Evolutionary conservation across 192 early-diverging fungal genomes (phyloP), one percentile per base, ranked within the genome.

Genomic region (Gonapodya prolifera): DNA sequence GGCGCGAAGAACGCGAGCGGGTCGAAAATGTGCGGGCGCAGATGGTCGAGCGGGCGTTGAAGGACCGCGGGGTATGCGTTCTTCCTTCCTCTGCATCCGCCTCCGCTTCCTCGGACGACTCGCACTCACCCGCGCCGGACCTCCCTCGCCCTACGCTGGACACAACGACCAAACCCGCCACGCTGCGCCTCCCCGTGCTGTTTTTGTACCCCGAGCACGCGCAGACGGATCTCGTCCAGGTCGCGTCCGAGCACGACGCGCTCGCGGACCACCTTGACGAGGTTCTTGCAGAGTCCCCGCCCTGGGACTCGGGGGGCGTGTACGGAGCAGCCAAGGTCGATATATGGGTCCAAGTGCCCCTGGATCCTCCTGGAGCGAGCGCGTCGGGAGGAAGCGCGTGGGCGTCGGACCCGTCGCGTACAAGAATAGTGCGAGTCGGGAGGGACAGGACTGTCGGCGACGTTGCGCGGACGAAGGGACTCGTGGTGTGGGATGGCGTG

Each of bases 181-280:
- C 84, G 29, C 79, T 99, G 17, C 84, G 87, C 2, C 91, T 91
- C 86, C 98, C 98, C 0, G 94, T 94, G 1, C 84, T 94, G 34
- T 95, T 99, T 76, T 82, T 98, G 80, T 99, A 99, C 81, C 98
- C 98, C 30, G 96, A 99, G 83, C 83, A 91, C 79, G 91, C 91
- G 77, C 89, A 98, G 78, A 92, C 92, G 0, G 98, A 99, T 82
- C 86, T 93, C 73, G 93, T 99, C 74, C 85, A 90, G 76, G 83
- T 83, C 34, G 96, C 97, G 79, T 85, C 94, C 84, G 98, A 98
- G 84, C 80, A 87, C 16, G 83, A 87, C 76, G 89, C 94, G 29
- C 92, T 99, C 78, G 78, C 82, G 69, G 94, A 95, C 76, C 95
- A 98, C 80, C 81, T 99, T 2, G 86, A 87, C 31, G 83, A 89